A percentile compares a stretch with the other conserved stretches of the same genome.
These are phyloP conservation scores for Mucor plumbeus DNA, from an alignment of 371 early-diverging fungal genomes.

Conservation along the genomic window DNA sequence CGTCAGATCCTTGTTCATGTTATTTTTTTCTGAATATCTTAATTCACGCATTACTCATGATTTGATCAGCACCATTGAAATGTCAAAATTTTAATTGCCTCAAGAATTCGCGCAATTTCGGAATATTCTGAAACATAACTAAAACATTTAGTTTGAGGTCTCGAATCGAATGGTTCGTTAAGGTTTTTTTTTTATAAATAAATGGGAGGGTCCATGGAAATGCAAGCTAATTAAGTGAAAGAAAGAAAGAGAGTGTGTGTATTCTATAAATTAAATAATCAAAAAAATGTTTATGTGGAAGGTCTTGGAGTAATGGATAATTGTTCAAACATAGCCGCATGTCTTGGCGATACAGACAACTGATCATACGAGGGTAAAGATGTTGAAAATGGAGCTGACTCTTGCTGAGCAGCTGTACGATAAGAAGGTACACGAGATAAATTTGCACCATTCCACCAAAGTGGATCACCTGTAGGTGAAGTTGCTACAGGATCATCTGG, in stretches of 20 bases:
- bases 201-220: no score
- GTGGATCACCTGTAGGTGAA: neutral
- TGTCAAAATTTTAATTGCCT: neutral
- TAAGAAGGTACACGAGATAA: constrained; percentile 51
- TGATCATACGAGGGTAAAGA: constrained; percentile 52
- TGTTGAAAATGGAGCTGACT: constrained; percentile 38
- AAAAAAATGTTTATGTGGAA: neutral
- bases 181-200: neutral
- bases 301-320: constrained; percentile 11
- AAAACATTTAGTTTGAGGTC: neutral
- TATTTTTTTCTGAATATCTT: neutral
- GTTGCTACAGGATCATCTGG: neutral
- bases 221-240: neutral
- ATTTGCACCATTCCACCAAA: constrained; percentile 51
- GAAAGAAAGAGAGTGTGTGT: neutral
- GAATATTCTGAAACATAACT: neutral
- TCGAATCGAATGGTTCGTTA: neutral
- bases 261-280: neutral
- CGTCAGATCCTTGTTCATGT: no score
- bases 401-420: constrained; percentile 43
- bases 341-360: constrained; percentile 19
- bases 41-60: neutral
- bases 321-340: constrained; percentile 24
- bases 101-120: neutral
- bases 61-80: neutral